Evolutionary conservation across 2,329 filamentous ascomycete species (phyloP), one percentile per base, ranked within the genome.

Genomic region (Arthrobotrys iridis): DNA sequence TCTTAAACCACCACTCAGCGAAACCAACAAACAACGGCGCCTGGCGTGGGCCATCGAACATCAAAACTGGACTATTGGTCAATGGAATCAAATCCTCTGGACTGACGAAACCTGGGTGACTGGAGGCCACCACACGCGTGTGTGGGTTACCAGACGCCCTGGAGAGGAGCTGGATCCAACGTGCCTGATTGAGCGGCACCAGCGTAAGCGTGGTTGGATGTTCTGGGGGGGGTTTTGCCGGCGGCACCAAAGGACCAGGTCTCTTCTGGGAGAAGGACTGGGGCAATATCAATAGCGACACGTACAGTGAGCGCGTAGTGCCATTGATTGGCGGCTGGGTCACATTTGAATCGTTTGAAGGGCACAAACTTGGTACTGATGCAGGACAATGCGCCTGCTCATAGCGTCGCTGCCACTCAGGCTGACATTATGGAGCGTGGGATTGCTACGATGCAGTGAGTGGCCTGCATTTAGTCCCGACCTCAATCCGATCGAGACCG

Each of bases 251-350:
- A 75, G 79, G 80, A 5, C 78, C 77, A 30, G 72, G 70, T 15
- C 52, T 81, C 18, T 80, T 81, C 66, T 82, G 74, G 80, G 78
- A 81, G 77, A 81, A 81, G 73, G 80, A 80, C 41, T 81, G 73
- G 79, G 78, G 78, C 22, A 71, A 40, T 30, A 81, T 81, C 28
- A 79, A 77, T n/a, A 57, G 48, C 7, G 60, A 79, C 37, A 77
- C 62, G 18, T 81, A 80, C 65, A 58, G 30, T 37, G 52, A 77
- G 59, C 52, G 55, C 43, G 79, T 72, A 65, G 43, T 78, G 13
- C 73, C 66, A 58, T 30, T 78, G 35, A 43, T 78, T 57, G 13
- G 77, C 63, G 30, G 33, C n/a, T 70, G 33, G 67, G 70, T 77
- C 37, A 37, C 6, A 37, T 37, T n/a, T 37, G 33, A 37, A 37